A percentile compares a stretch with the other conserved stretches of the same genome.
phyloP scores from a whole-genome alignment of 1,139 yeast species.

The Debaryomyces robertsiae region DNA sequence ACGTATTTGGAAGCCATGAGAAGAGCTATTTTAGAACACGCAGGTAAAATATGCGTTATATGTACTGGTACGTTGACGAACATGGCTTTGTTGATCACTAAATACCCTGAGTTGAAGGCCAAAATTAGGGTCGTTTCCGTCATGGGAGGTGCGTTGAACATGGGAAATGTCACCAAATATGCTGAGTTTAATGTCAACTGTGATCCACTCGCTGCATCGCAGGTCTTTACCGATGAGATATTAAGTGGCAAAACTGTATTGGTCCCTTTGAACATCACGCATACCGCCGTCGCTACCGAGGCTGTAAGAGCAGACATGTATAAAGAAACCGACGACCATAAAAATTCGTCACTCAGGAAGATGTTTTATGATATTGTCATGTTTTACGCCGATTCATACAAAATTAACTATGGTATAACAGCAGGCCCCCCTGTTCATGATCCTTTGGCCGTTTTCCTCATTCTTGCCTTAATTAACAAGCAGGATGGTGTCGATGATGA shows the following conservation, averaged over 20 bases:
- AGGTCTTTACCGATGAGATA: constrained; percentile 49
- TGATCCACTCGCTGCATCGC: constrained; percentile 76
- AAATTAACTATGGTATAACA: constrained; percentile 42
- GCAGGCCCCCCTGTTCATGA: constrained; percentile 83
- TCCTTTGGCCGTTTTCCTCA: constrained; percentile 68
- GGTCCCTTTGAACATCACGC: constrained; percentile 73
- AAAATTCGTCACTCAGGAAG: constrained; percentile 45
- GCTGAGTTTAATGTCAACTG: constrained; percentile 82
- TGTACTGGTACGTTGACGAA: constrained; percentile 81
- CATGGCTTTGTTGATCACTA: constrained; percentile 52
- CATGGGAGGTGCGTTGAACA: constrained; percentile 76
- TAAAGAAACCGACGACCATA: constrained; percentile 15
- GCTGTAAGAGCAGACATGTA: constrained; percentile 39
- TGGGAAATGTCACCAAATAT: constrained; percentile 47
- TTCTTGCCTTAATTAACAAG: constrained; percentile 49
- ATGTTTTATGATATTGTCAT: constrained; percentile 59
- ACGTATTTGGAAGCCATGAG: constrained; percentile 61
- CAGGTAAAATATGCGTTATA: constrained; percentile 55
- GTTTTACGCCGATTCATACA: constrained; percentile 55
- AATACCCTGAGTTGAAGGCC: constrained; percentile 52
- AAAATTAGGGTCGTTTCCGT: constrained; percentile 56
- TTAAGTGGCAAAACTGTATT: constrained; percentile 54
- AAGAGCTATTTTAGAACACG: constrained; percentile 43
- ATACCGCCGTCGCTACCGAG: constrained; percentile 61
- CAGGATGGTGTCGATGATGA: constrained; percentile 26